phyloP scores from a whole-genome alignment of 2,329 filamentous ascomycete genomes.

The Leptographium radiaticola region DNA sequence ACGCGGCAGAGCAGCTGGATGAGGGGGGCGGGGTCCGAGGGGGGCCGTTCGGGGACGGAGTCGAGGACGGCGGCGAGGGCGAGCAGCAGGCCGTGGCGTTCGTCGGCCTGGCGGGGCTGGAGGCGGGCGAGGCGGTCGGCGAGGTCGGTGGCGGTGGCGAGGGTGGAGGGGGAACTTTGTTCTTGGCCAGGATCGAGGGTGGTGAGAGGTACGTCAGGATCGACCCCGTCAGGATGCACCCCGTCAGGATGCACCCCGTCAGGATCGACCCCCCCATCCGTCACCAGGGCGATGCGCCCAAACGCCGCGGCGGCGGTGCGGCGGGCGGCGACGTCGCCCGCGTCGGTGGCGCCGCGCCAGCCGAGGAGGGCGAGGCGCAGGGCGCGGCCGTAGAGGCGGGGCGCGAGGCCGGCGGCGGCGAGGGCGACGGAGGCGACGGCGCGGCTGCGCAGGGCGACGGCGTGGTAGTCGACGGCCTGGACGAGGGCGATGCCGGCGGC shows the following conservation, averaged over 20 bases:
- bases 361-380: slow-evolving; percentile 58
- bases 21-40: not conserved
- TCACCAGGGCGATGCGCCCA: slow-evolving; percentile 37
- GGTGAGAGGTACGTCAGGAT: too few species aligned
- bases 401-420: slow-evolving; percentile 51
- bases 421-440: slow-evolving; percentile 69
- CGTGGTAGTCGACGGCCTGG: slow-evolving; percentile 84
- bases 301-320: slow-evolving; percentile 59
- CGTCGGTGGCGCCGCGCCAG: slow-evolving; percentile 81
- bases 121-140: slow-evolving; percentile 31
- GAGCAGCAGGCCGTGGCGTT: slow-evolving; percentile 54
- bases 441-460: slow-evolving; percentile 73
- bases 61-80: slow-evolving; percentile 47
- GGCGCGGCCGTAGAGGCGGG: slow-evolving; percentile 52
- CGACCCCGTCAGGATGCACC: not conserved
- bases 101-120: slow-evolving; percentile 48
- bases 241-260: not conserved
- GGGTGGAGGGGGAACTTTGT: too few species aligned
- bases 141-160: slow-evolving; percentile 26
- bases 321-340: slow-evolving; percentile 58
- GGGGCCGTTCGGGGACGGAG: slow-evolving; percentile 22
- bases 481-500: slow-evolving; percentile 72
- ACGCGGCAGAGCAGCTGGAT: slow-evolving; percentile 18
- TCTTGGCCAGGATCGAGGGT: too few species aligned
- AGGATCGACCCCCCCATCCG: slow-evolving; percentile 14